Evolutionary conservation across 2,329 filamentous ascomycete species (phyloP).

Genomic region (Cercospora zeae-maydis): DNA sequence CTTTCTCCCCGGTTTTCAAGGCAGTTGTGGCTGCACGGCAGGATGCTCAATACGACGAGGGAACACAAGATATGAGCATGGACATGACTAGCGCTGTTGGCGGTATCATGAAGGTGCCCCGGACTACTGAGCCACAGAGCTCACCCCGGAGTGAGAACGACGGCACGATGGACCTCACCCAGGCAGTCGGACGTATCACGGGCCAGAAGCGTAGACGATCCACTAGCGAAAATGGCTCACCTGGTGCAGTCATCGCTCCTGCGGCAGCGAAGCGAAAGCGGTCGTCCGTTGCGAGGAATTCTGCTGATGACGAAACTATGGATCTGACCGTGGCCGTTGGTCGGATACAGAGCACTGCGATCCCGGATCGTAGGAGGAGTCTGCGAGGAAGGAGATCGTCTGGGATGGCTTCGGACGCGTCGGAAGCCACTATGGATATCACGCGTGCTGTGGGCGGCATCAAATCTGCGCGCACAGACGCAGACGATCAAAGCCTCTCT

Average conservation of each 20-base stretch:
- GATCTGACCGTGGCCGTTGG: conserved; percentile 41
- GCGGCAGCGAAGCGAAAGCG: conserved; percentile 36
- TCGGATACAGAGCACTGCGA: conserved; percentile 34
- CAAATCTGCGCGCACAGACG: conserved; percentile 13
- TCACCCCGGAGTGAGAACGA: conserved; percentile 41
- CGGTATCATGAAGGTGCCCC: conserved; percentile 61
- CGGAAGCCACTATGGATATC: conserved; percentile 55
- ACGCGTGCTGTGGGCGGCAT: conserved; percentile 52
- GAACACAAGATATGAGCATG: conserved; percentile 76
- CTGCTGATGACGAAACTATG: conserved; percentile 43
- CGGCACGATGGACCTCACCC: conserved; percentile 56
- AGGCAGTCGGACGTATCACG: conserved; percentile 52
- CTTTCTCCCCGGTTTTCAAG: conserved; percentile 47
- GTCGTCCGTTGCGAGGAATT: conserved; percentile 36
- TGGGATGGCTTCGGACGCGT: conserved; percentile 36
- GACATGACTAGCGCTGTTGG: conserved; percentile 84
- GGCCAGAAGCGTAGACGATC: conserved; percentile 44
- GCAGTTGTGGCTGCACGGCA: conserved; percentile 31
- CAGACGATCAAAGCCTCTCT: conserved; percentile 32
- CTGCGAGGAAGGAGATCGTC: conserved; percentile 38
- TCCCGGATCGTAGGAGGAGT: conserved; percentile 29
- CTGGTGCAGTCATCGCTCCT: conserved; percentile 19
- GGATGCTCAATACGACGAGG: conserved; percentile 35
- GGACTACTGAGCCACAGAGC: conserved; percentile 32
- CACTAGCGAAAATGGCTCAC: conserved; percentile 38